Conservation (phyloP, 768 basidiomycete species). For the Dacryopinax primogenitus region DNA sequence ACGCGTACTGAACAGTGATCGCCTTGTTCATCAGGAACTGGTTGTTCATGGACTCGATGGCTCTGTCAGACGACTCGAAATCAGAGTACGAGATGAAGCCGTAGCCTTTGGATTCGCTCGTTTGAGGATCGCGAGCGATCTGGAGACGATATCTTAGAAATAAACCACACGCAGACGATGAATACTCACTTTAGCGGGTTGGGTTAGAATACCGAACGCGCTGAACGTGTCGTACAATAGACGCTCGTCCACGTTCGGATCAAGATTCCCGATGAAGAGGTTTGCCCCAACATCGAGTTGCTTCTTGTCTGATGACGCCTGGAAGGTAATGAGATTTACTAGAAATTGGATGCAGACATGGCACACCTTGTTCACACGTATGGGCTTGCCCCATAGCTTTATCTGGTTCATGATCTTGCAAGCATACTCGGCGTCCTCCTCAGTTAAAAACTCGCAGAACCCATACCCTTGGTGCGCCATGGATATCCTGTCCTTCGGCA, state of each 20-base stretch:
- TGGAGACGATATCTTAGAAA: conserved; percentile 25
- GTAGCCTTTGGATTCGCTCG: conserved; percentile 86
- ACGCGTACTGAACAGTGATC: conserved; percentile 92
- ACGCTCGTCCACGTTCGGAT: conserved; percentile 89
- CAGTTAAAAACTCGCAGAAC: conserved; percentile 97
- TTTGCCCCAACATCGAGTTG: conserved; percentile 97
- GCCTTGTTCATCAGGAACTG: conserved; percentile 99
- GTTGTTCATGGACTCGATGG: conserved; percentile 91
- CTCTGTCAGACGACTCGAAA: conserved; percentile 93
- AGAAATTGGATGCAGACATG: not conserved
- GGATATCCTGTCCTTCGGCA: conserved; percentile 96
- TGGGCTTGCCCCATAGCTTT: conserved; percentile 96
- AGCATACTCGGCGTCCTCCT: conserved; percentile 98
- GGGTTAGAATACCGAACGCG: conserved; percentile 86
- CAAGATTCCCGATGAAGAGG: conserved; percentile 88
- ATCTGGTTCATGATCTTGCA: conserved; percentile 99
- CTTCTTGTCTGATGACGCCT: conserved; percentile 98
- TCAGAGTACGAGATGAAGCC: conserved; percentile 96
- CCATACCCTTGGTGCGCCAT: conserved; percentile 99
- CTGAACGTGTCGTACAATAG: conserved; percentile 90
- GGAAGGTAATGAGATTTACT: not conserved
- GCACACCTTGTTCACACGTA: conserved; percentile 93
- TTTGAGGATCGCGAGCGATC: conserved; percentile 81
- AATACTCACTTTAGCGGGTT: conserved; percentile 63
- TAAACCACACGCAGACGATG: not conserved